Evolutionary conservation across 371 early-diverging fungal species (phyloP), one percentile per base, ranked within the genome.

Genomic region (Syncephalastrum monosporum): DNA sequence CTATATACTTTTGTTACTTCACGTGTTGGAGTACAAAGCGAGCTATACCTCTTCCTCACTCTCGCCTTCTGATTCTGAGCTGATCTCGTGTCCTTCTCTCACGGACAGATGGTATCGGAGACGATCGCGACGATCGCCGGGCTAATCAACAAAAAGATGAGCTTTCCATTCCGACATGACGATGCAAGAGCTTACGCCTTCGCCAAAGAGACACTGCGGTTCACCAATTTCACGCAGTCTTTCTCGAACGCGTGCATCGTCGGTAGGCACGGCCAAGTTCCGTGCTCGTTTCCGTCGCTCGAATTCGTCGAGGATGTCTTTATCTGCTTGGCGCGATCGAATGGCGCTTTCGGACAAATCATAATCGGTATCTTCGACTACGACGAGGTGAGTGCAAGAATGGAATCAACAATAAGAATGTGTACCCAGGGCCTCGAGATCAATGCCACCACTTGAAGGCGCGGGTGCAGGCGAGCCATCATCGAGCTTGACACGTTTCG

Each of bases 171-270:
- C 46, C 41, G 12, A 41, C 21, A 45, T 14, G 5, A 27, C 17
- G 17, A 15, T 8, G 4, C 41, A 5, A 19, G 19, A 33, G 64
- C 76, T 64, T 88, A 92, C 94, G 42, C 93, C 95, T 85, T 97
- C 98, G 44, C 89, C 97, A 67, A 97, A 97, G 2, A 95, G 73
- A 59, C 93, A 93, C 53, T 90, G 85, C 0, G 98, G 98, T 53
- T 95, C 90, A 2, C 82, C 85, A 42, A 89, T 71, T 41, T 92
- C 89, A 50, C 93, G 79, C 47, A 98, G 79, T 53, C 82, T 72
- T 38, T 74, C 76, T 17, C 91, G 72, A 21, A 98, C 97, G 50
- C 86, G 79, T 12, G 65, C 65, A 71, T 98, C 98, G 52, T 94
- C 93, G 3, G 98, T 98, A 6, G 98, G 98, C 0, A 97, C 92